Percentiles rank a stretch among this genome's conserved stretches.
Evolutionary conservation across 177 flowering plant genomes (phyloP).

Genomic region (Vitis hybrid): DNA sequence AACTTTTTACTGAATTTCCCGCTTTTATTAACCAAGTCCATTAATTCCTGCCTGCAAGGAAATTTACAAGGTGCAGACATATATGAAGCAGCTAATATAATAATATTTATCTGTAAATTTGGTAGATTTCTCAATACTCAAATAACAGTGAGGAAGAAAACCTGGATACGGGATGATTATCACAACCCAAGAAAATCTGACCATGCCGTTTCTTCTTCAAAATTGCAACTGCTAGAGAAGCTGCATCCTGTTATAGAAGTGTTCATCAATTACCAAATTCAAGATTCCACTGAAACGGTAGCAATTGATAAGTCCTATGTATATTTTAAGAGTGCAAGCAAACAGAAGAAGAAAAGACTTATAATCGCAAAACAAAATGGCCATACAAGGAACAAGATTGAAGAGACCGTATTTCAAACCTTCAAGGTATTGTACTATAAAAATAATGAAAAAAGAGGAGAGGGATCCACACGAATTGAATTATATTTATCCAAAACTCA

Average conservation of each 20-base stretch:
- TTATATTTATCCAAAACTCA: not conserved
- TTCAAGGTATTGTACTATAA: too few relatives aligned
- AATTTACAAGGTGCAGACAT: not conserved
- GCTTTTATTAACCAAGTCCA: slow-evolving; percentile 78
- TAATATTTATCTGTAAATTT: not conserved
- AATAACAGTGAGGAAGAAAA: slow-evolving; percentile 14
- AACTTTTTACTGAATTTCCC: slow-evolving; percentile 75
- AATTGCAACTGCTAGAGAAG: slow-evolving; percentile 79
- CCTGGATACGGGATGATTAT: slow-evolving; percentile 94
- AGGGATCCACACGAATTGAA: not conserved
- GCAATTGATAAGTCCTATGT: not conserved
- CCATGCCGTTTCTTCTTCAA: slow-evolving; percentile 67
- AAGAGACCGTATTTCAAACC: not conserved
- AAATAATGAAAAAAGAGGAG: not conserved
- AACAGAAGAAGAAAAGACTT: not conserved
- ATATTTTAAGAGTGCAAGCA: slow-evolving; percentile 1
- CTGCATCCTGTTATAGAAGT: slow-evolving; percentile 75
- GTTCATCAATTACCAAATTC: not conserved
- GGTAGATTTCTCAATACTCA: not conserved
- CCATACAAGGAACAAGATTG: not conserved
- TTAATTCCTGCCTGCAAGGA: slow-evolving; percentile 75
- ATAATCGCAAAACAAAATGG: not conserved
- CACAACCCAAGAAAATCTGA: slow-evolving; percentile 85
- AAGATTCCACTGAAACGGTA: not conserved
- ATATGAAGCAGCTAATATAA: not conserved